These are phyloP conservation scores for Colletotrichum brevisporum DNA, from an alignment of 2,329 filamentous ascomycete species.

Conservation along the genomic window DNA sequence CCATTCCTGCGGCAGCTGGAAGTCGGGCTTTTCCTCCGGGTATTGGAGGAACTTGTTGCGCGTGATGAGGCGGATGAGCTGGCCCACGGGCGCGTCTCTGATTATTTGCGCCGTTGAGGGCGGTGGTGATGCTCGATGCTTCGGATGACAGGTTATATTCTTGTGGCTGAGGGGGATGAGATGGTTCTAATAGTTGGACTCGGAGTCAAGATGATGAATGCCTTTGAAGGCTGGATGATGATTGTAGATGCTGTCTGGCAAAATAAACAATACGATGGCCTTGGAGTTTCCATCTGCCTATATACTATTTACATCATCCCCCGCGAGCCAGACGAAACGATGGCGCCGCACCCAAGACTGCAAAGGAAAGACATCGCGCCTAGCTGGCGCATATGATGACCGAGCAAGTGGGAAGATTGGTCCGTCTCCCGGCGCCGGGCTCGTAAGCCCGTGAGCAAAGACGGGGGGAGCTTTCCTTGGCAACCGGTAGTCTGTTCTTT, in stretches of 20 bases:
- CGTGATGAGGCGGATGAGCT: conserved; percentile 69
- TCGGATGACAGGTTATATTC: background rate
- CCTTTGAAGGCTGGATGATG: too few relatives aligned
- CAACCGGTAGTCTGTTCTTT: background rate
- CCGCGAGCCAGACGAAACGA: background rate
- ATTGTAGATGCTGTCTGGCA: too few relatives aligned
- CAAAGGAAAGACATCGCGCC: conserved; percentile 2
- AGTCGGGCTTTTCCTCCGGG: conserved; percentile 71
- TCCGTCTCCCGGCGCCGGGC: conserved; percentile 24
- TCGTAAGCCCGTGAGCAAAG: conserved; percentile 9
- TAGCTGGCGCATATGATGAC: conserved; percentile 26
- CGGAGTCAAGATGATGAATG: too few relatives aligned
- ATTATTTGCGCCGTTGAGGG: conserved; percentile 48
- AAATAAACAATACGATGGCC: too few relatives aligned
- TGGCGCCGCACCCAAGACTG: background rate
- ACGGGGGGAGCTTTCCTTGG: background rate
- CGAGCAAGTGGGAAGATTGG: conserved; percentile 22
- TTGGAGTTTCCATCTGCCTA: background rate
- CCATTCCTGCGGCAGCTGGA: conserved; percentile 62
- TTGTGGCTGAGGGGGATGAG: background rate
- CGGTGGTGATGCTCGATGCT: background rate
- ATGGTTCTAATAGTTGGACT: background rate
- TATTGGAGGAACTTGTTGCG: conserved; percentile 68
- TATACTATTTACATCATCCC: conserved; percentile 6
- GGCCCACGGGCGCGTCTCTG: conserved; percentile 71